These are phyloP conservation scores for Aspergillus calidoustus DNA, from an alignment of 2,329 filamentous ascomycete species.

Conservation along the genomic window DNA sequence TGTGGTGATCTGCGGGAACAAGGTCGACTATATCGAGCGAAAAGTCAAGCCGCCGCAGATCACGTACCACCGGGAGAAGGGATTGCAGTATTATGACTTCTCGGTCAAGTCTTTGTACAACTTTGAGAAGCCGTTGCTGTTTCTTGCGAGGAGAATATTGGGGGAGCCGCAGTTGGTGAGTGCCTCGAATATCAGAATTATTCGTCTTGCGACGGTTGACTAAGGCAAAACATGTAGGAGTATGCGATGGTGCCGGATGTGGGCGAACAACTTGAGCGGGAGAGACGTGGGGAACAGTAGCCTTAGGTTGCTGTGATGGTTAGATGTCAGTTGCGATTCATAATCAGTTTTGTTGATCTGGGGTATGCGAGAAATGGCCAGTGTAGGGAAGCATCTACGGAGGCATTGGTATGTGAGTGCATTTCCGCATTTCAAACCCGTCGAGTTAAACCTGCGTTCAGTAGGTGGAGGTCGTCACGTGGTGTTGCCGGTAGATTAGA, in stretches of 20 bases:
- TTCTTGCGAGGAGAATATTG: neutral
- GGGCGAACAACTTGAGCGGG: neutral
- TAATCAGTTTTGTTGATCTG: neutral
- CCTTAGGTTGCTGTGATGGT: neutral
- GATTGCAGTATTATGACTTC: constrained; percentile 5
- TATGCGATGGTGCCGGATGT: neutral
- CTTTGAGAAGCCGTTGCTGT: neutral
- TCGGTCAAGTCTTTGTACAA: constrained; percentile 1
- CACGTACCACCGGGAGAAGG: constrained; percentile 1
- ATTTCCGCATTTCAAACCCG: neutral
- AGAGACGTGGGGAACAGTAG: neutral
- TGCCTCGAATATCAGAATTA: neutral
- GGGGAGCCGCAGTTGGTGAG: neutral
- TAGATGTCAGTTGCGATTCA: neutral
- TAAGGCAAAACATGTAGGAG: neutral
- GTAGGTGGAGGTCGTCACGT: neutral
- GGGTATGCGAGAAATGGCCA: too few relatives aligned
- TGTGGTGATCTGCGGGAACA: neutral
- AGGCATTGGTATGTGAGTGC: neutral
- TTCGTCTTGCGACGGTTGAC: neutral
- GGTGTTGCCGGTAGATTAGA: neutral
- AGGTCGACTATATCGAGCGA: neutral
- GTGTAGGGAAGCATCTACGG: neutral
- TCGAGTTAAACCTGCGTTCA: neutral
- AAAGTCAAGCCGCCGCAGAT: neutral